Percentiles rank a stretch among this genome's conserved stretches.
These are phyloP conservation scores for Mycena maculata DNA, from an alignment of 768 basidiomycete species.

Conservation along the genomic window DNA sequence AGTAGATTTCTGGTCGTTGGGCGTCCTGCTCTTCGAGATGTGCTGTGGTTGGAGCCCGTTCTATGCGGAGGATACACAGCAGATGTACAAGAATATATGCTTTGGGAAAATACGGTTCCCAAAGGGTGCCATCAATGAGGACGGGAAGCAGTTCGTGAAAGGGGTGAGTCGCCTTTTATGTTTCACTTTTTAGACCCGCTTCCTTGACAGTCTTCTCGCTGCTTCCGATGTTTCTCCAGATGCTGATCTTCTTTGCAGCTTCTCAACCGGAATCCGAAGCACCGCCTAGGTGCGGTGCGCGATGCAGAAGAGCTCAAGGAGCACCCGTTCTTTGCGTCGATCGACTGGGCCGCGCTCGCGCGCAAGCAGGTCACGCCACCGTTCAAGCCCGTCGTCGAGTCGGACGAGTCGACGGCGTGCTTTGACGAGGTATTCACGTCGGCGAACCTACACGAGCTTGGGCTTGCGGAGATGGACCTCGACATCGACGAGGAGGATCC, in stretches of 20 bases:
- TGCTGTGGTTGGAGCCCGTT: slow-evolving; percentile 99
- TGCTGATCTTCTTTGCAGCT: slow-evolving; percentile 65
- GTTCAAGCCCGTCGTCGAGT: slow-evolving; percentile 97
- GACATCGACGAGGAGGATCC: slow-evolving; percentile 73
- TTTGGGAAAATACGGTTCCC: slow-evolving; percentile 99
- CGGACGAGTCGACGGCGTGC: slow-evolving; percentile 97
- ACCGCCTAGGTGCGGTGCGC: slow-evolving; percentile 90
- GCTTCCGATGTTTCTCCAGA: slow-evolving; percentile 23
- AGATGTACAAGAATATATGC: slow-evolving; percentile 99
- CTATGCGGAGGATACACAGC: slow-evolving; percentile 98
- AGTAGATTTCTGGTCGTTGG: slow-evolving; percentile 98
- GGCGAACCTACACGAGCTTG: slow-evolving; percentile 85
- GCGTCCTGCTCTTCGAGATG: slow-evolving; percentile 98
- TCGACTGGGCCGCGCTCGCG: slow-evolving; percentile 92
- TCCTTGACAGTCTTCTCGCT: slow-evolving; percentile 27
- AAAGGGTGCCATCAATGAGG: slow-evolving; percentile 95
- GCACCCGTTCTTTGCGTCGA: slow-evolving; percentile 90
- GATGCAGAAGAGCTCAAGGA: slow-evolving; percentile 96
- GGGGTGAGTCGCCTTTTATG: slow-evolving; percentile 70
- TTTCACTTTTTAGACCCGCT: slow-evolving; percentile 23
- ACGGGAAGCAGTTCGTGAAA: slow-evolving; percentile 99
- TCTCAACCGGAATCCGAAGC: slow-evolving; percentile 97
- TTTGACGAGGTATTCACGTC: slow-evolving; percentile 98
- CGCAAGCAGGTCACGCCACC: slow-evolving; percentile 94
- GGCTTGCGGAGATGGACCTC: slow-evolving; percentile 61